phyloP scores from a whole-genome alignment of 257 asterid genomes.

The Eucommia ulmoides region DNA sequence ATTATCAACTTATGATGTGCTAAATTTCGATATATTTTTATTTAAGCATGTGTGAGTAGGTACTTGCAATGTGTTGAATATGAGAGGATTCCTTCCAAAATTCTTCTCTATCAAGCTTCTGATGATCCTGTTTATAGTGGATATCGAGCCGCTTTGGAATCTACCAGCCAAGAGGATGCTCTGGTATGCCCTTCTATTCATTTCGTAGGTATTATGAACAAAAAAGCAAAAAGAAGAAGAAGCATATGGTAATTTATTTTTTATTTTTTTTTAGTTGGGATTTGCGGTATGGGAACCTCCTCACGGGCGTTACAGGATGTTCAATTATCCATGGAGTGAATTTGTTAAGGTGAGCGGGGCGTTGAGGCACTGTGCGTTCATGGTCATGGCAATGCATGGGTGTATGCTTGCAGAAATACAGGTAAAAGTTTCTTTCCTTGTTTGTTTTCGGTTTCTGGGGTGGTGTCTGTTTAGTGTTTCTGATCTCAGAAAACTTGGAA shows the following conservation, averaged over 20 bases:
- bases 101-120: conserved; percentile 73
- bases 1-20: too few relatives aligned
- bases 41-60: conserved; percentile 57
- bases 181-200: conserved; percentile 32
- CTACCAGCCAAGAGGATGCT: conserved; percentile 89
- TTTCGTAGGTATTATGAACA: conserved; percentile 62
- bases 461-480: not conserved
- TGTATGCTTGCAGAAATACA: conserved; percentile 91
- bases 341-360: conserved; percentile 92
- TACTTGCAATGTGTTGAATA: conserved; percentile 65
- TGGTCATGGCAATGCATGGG: conserved; percentile 97
- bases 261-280: conserved; percentile 31
- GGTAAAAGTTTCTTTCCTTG: conserved; percentile 25
- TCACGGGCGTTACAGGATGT: conserved; percentile 93
- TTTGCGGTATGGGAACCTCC: conserved; percentile 98
- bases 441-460: not conserved
- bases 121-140: conserved; percentile 91
- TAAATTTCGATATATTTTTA: conserved; percentile 8
- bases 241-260: too few relatives aligned
- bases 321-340: conserved; percentile 75
- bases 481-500: too few relatives aligned
- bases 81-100: conserved; percentile 73
- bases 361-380: conserved; percentile 88
- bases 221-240: too few relatives aligned
- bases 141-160: conserved; percentile 69